Evolutionary conservation across 31 red algal genomes (phyloP).

Genomic region (Asparagopsis taxiformis): DNA sequence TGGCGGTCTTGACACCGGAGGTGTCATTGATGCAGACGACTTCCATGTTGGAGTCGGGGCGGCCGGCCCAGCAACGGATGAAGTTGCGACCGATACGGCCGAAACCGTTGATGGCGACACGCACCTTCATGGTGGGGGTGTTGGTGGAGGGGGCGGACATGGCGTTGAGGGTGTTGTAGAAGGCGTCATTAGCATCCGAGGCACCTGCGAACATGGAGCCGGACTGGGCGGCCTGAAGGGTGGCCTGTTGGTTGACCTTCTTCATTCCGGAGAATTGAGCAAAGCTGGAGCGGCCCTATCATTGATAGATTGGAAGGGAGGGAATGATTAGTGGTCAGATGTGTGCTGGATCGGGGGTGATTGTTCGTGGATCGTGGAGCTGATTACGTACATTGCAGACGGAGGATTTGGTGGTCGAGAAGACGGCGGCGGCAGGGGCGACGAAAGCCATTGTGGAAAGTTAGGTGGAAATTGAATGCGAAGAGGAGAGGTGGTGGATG

Average conservation of each 20-base stretch:
- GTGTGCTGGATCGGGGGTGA: neutral
- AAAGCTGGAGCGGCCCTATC: constrained; percentile 78
- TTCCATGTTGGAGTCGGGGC: constrained; percentile 75
- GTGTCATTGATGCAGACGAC: constrained; percentile 97
- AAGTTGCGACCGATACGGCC: constrained; percentile 99
- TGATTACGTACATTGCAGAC: constrained; percentile 47
- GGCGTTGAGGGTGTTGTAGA: constrained; percentile 52
- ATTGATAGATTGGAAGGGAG: neutral
- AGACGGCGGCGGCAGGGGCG: constrained; percentile 58
- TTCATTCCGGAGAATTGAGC: constrained; percentile 81
- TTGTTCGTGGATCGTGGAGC: neutral
- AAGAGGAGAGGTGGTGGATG: neutral
- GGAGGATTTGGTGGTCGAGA: constrained; percentile 46
- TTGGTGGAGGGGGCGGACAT: constrained; percentile 24
- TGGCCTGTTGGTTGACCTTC: constrained; percentile 56
- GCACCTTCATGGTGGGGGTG: constrained; percentile 86
- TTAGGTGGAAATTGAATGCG: neutral
- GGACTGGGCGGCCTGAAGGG: constrained; percentile 55
- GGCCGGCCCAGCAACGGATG: constrained; percentile 88
- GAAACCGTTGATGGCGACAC: constrained; percentile 98
- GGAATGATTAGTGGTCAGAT: neutral
- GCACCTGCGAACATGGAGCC: constrained; percentile 49
- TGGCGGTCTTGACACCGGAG: constrained; percentile 92
- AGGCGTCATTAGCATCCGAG: constrained; percentile 77
- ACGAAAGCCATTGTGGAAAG: constrained; percentile 64